Evolutionary conservation across 176 grass and related monocot species (phyloP), one percentile per base, ranked within the genome.

Genomic region (Oryza brachyantha): DNA sequence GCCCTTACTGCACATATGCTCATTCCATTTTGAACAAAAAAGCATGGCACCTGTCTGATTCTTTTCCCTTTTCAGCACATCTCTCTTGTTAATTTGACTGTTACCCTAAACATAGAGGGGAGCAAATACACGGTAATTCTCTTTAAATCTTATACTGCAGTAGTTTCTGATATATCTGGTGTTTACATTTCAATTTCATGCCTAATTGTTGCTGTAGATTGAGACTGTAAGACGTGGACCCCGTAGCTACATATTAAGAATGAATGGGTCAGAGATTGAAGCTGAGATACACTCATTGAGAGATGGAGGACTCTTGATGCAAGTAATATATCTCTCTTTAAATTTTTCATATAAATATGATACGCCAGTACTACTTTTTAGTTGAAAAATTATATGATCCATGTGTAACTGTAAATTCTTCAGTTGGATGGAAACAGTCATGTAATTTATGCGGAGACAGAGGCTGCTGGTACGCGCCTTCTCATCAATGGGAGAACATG

Each of bases 401-500:
- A 76, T 61, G 9, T 72, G 63, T 61, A 50, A 38, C 76, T 75
- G 24, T 85, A 68, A 84, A 74, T 76, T 82, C 19, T 84, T 72
- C 86, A 99, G 96, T 73, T 99, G 87, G 90, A 95, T 91, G 96
- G 90, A 81, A 99, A 99, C 38, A 99, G 96, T 80, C 92, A 99
- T 83, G 90, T 99, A 63, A 93, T 95, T 83, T 99, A 99, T 81
- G 96, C 96, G 1, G 91, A 99, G 78, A 93, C 93, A 73, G 96
- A 99, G 81, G 92, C 96, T 81, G 96, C 96, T 87, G 96, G 96
- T 75, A 99, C 85, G 65, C 96, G 96, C 62, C 96, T 99, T 84
- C 96, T 99, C 82, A 99, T 99, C 73, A 92, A 99, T 91, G 96
- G 96, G 57, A 91, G 96, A 83, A 99, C 96, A 83, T 99, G 96